phyloP scores from a whole-genome alignment of 192 early-diverging fungal genomes.

The Coemansia biformis region DNA sequence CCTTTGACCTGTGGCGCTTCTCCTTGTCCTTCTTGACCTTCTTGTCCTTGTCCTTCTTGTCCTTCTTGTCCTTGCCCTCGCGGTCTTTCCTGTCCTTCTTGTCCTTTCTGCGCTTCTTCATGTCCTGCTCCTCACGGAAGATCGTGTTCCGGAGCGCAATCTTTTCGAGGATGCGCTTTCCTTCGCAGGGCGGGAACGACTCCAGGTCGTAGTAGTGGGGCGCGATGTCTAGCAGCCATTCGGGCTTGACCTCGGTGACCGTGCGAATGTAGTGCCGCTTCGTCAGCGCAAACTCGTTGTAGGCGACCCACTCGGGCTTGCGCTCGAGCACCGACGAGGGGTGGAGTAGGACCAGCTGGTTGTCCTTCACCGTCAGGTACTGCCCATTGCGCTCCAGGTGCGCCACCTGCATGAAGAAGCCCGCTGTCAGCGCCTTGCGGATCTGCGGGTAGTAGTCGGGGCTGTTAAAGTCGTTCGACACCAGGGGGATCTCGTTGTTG shows the following conservation, averaged over 20 bases:
- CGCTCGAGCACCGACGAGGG: slow-evolving; percentile 83
- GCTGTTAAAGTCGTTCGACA: slow-evolving; percentile 68
- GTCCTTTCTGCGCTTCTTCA: slow-evolving; percentile 49
- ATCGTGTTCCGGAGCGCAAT: slow-evolving; percentile 55
- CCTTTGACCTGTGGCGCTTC: slow-evolving; percentile 1
- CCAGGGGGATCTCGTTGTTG: slow-evolving; percentile 60
- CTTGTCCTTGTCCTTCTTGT: slow-evolving; percentile 21
- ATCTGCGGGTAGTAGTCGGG: slow-evolving; percentile 80
- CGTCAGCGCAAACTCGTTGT: slow-evolving; percentile 99
- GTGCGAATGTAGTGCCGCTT: slow-evolving; percentile 95
- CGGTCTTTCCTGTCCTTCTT: slow-evolving; percentile 46
- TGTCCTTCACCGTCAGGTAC: slow-evolving; percentile 95
- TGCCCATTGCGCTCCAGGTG: slow-evolving; percentile 82
- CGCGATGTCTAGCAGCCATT: slow-evolving; percentile 78
- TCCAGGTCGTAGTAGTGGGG: slow-evolving; percentile 88
- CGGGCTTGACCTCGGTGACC: slow-evolving; percentile 78
- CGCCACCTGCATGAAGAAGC: slow-evolving; percentile 99
- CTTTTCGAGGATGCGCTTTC: slow-evolving; percentile 75
- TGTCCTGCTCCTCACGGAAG: slow-evolving; percentile 39
- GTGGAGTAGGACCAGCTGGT: slow-evolving; percentile 92
- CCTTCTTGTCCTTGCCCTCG: slow-evolving; percentile 41
- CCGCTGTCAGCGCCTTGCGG: slow-evolving; percentile 79
- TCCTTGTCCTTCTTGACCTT: slow-evolving; percentile 16
- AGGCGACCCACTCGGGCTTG: slow-evolving; percentile 98
- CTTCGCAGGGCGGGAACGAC: slow-evolving; percentile 89